Conservation (phyloP, 345 rosid species). For the Noccaea bulbosa region DNA sequence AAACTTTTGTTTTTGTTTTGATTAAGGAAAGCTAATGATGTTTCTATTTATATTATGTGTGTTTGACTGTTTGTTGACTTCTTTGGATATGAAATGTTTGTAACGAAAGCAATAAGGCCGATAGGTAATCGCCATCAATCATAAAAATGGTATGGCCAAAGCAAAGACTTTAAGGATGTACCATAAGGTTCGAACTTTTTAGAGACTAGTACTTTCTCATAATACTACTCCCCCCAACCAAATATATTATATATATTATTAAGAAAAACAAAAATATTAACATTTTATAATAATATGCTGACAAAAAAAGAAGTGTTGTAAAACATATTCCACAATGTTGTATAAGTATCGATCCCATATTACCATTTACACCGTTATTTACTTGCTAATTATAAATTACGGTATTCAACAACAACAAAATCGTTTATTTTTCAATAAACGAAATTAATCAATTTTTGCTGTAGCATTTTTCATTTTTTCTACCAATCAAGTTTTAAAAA, state of each 20-base stretch:
- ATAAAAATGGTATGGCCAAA: slow-evolving; percentile 43
- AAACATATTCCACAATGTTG: slow-evolving; percentile 24
- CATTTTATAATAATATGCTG: slow-evolving; percentile 9
- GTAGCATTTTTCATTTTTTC: not conserved
- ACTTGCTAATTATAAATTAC: not conserved
- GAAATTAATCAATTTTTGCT: too few species aligned
- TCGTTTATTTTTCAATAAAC: not conserved
- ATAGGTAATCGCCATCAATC: slow-evolving; percentile 38
- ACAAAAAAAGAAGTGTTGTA: slow-evolving; percentile 18
- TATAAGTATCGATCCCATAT: slow-evolving; percentile 15
- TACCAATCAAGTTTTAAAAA: not conserved
- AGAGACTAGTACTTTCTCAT: slow-evolving; percentile 38
- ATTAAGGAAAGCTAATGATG: slow-evolving; percentile 34
- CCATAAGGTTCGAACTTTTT: slow-evolving; percentile 36
- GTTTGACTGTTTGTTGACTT: slow-evolving; percentile 37
- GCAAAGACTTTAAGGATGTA: slow-evolving; percentile 41
- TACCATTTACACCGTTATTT: not conserved
- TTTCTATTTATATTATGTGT: not conserved
- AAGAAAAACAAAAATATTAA: slow-evolving; percentile 24
- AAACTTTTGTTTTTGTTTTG: slow-evolving; percentile 21
- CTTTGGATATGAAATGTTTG: slow-evolving; percentile 37
- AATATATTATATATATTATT: slow-evolving; percentile 4
- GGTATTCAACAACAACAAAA: not conserved
- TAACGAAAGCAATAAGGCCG: slow-evolving; percentile 41
- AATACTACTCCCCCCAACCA: slow-evolving; percentile 25